Conservation (phyloP, 73 alveolate species). For the Tetrahymena malaccensis region DNA sequence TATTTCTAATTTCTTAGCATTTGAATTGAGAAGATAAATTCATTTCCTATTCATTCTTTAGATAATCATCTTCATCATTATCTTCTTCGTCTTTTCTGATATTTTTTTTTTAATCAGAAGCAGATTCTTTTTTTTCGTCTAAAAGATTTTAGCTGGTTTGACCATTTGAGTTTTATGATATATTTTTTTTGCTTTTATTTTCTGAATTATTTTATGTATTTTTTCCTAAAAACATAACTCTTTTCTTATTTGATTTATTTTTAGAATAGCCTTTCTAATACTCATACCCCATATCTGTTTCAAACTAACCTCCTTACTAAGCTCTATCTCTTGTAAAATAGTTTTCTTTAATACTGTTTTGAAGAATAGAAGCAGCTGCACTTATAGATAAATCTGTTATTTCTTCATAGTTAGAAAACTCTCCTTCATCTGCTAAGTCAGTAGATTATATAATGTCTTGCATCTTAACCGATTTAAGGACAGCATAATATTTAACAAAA, state of each 20-base stretch:
- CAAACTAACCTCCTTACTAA: background rate
- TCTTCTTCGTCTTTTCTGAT: background rate
- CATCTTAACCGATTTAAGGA: background rate
- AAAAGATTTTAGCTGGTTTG: background rate
- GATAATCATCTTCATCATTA: background rate
- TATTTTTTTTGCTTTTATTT: background rate
- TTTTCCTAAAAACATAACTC: background rate
- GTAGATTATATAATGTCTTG: background rate
- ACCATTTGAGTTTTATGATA: background rate
- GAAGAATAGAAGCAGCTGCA: background rate
- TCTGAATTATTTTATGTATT: background rate
- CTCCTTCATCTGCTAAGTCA: background rate
- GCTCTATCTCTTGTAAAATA: background rate
- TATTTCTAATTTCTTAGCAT: background rate
- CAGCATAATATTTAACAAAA: background rate
- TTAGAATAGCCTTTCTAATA: background rate
- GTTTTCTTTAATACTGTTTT: background rate
- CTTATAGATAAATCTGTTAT: background rate
- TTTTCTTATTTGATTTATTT: background rate
- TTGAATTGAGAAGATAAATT: background rate
- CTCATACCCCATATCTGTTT: background rate
- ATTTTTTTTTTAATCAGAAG: background rate
- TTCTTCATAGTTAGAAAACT: background rate
- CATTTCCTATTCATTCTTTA: background rate
- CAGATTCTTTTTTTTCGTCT: background rate